Base-by-base conservation (phyloP, 306 rosid genomes). In the Vicia faba region DNA sequence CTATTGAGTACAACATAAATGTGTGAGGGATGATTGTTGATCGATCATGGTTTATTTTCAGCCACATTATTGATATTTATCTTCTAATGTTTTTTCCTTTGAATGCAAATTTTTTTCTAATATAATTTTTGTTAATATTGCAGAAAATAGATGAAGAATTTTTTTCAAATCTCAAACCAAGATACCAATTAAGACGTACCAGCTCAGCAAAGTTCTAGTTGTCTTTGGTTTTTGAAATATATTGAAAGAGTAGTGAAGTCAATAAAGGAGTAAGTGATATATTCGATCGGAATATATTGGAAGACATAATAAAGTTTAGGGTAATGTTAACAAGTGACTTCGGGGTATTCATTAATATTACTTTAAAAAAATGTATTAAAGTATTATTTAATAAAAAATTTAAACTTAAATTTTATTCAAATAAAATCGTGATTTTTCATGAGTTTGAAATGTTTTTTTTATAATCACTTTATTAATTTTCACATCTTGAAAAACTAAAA, bases 101-200 rank as follows among this genome's bases (percentile, higher is more conserved):
- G 13, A 1, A 19, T 50, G 7, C 57, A 50, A 50, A 19, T 19
- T 7, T 3, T n/a, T 0, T 55, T 54, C 60, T 54, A 54, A 57
- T 57, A 6, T 7, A 19, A 1, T 46, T 62, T 5, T 14, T 64
- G 20, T 61, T 49, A 20, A 61, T 61, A 61, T 73, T 79, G 78
- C 83, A 85, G 90, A 83, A 85, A 23, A 23, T 33, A 62, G 86
- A 81, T 2, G 28, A 44, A 16, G 35, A 19, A 14, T 70, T 78
- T 44, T 64, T 73, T 59, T 60, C 66, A 58, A 15, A 35, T 50
- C 41, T 31, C 38, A 74, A 28, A 11, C 80, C 77, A 43, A 75
- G 15, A 43, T 79, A 70, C 29, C 83, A 74, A 41, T 57, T 79
- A 44, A 46, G 84, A 20, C 80, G 84, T 25, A 51, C 38, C 26